Evolutionary conservation across 352 stramenopile species (phyloP), one percentile per base, ranked within the genome.

Genomic region (Globisporangium middletonii): DNA sequence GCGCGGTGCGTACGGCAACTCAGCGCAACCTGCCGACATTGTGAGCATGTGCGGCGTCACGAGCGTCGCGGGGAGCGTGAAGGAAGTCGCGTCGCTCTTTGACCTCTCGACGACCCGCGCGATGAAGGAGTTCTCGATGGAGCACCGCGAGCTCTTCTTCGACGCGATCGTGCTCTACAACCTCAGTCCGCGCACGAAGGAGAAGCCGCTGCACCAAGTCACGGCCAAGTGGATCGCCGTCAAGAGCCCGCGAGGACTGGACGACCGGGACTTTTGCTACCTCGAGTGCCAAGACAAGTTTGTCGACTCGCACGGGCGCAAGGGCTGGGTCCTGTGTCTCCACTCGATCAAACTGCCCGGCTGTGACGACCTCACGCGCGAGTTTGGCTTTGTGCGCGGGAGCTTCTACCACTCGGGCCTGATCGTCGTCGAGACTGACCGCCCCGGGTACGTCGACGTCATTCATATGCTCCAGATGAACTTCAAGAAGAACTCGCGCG

Each of bases 221-320:
- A 90, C 83, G 42, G 83, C 85, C 65, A 92, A 92, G 62, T 95
- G 85, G 85, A 75, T 87, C 63, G 78, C 74, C 0, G 62, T 83
- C 33, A 67, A 79, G 53, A 79, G 71, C 55, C 77, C 82, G n/a
- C 66, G 70, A 15, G 79, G 76, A 23, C 52, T 90, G 0, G 69
- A 76, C 13, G 72, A 92, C 65, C 78, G 82, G 33, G 80, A 92
- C 62, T 92, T 85, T 60, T 89, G 78, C 62, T 89, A 75, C 56
- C 59, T 89, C 19, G 84, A 95, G 71, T 93, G 81, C 59, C 85
- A 95, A 52, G 82, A 95, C 68, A 85, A 90, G 69, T 95, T 95
- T 50, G 83, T 88, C 3, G 85, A 95, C 66, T 81, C 83, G 26
- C 71, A 63, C 35, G 83, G 85, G 28, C 77, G 83, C 57, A 88